Evolutionary conservation across 768 basidiomycete genomes (phyloP).

Genomic region (Trametes punicea): DNA sequence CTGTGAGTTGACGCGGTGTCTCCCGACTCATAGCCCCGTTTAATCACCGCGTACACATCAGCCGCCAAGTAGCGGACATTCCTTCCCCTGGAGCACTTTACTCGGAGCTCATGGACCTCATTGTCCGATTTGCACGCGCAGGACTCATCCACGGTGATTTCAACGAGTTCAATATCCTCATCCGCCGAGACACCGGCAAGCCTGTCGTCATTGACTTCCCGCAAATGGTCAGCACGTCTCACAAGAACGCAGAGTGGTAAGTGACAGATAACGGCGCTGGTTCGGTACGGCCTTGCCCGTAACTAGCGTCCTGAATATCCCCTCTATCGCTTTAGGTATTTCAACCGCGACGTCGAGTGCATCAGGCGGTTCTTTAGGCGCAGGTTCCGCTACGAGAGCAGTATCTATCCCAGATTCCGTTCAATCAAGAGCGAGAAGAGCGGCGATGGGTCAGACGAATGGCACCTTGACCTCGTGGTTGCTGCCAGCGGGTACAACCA

Average conservation of each 20-base stretch:
- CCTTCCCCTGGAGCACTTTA: slow-evolving; percentile 88
- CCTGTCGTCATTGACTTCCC: slow-evolving; percentile 98
- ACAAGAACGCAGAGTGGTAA: slow-evolving; percentile 95
- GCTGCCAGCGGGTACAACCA: slow-evolving; percentile 92
- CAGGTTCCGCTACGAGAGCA: slow-evolving; percentile 90
- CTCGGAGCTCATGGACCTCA: slow-evolving; percentile 89
- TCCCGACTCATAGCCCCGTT: not conserved
- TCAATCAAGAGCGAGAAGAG: slow-evolving; percentile 44
- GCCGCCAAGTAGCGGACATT: slow-evolving; percentile 83
- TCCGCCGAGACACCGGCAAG: slow-evolving; percentile 68
- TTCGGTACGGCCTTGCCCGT: slow-evolving; percentile 12
- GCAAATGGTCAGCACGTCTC: slow-evolving; percentile 98
- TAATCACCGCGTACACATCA: slow-evolving; percentile 31
- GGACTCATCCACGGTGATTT: slow-evolving; percentile 99
- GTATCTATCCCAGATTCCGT: slow-evolving; percentile 83
- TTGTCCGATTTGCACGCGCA: slow-evolving; percentile 88
- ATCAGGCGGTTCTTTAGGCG: slow-evolving; percentile 90
- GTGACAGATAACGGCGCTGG: slow-evolving; percentile 26
- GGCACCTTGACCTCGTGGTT: slow-evolving; percentile 85
- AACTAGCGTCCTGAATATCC: not conserved
- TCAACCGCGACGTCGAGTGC: slow-evolving; percentile 97
- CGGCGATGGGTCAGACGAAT: slow-evolving; percentile 41
- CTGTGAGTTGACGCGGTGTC: slow-evolving; percentile 60
- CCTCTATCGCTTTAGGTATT: slow-evolving; percentile 64
- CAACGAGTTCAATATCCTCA: slow-evolving; percentile 99